Evolutionary conservation across 1,284 basidiomycete species (phyloP), one percentile per base, ranked within the genome.

Genomic region (Macrocystidia cucumis): DNA sequence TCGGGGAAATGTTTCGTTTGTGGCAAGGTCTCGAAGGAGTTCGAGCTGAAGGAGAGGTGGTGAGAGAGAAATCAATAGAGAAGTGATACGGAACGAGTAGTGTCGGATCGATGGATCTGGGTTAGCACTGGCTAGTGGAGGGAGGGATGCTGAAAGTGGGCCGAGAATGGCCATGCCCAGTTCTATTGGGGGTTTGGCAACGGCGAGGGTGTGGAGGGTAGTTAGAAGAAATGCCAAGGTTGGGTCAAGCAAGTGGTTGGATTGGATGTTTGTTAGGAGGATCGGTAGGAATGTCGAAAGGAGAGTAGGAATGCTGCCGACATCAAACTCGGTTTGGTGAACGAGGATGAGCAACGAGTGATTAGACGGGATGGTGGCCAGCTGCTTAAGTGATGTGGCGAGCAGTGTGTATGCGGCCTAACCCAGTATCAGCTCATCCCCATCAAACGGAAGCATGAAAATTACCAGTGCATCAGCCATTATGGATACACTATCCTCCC

Each of bases 61-160:
- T 2, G 69, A 56, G 2, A 64, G 57, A 1, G 62, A 53, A 11
- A 84, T 60, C 1, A 76, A 49, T 24, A 65, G 52, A 0, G 74
- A 71, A 6, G 85, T 56, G 21, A 74, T 55, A 6, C 78, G 73
- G 50, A 81, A 78, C 5, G 66, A 59, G 37, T 78, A 61, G 41
- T 80, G 72, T 11, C 83, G 68, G 14, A 66, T 60, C 24, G 61
- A 47, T 4, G 78, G 54, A 38, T 83, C 71, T 2, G 75, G 67
- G 45, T 84, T 77, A 2, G 60, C 63, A 44, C 75, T 74, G 4
- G 78, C 72, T 25, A 85, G 46, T 4, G 65, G 54, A 0, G 76
- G 65, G 18, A 84, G 55, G 4, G 74, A 44, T 6, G 62, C 57
- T 26, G 61, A 61, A 1, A 83, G 58, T 2, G 74, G 65, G 2